A percentile compares a stretch with the other conserved stretches of the same genome.
Evolutionary conservation across 768 basidiomycete genomes (phyloP).

Genomic region (Paxillus rubicundulus): DNA sequence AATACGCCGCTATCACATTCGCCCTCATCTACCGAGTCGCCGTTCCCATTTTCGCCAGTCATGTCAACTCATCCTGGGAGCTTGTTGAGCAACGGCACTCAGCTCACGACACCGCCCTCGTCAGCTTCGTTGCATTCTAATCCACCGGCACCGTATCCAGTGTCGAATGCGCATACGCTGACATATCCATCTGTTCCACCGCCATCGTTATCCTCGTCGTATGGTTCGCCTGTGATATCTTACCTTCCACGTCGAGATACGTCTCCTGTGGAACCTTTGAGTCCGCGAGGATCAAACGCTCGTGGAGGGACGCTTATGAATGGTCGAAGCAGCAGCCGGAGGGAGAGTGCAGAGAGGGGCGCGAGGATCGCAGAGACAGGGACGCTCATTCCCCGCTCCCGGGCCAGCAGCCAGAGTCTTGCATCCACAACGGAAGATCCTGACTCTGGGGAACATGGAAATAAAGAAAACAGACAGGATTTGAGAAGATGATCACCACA

Average conservation of each 20-base stretch:
- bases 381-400: slow-evolving; percentile 48
- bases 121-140: slow-evolving; percentile 51
- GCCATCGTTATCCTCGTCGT: slow-evolving; percentile 74
- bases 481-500: not conserved
- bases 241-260: slow-evolving; percentile 46
- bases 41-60: slow-evolving; percentile 64
- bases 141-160: slow-evolving; percentile 30
- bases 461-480: not conserved
- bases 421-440: slow-evolving; percentile 33
- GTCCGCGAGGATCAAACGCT: slow-evolving; percentile 50
- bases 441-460: slow-evolving; percentile 11
- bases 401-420: slow-evolving; percentile 46
- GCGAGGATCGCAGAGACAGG: slow-evolving; percentile 72
- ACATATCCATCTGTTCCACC: slow-evolving; percentile 84
- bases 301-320: slow-evolving; percentile 29
- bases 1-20: slow-evolving; percentile 67
- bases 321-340: slow-evolving; percentile 45
- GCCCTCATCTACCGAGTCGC: slow-evolving; percentile 62
- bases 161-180: slow-evolving; percentile 40
- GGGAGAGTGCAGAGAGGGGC: slow-evolving; percentile 60
- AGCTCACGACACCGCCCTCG: slow-evolving; percentile 72
- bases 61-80: slow-evolving; percentile 53
- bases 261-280: slow-evolving; percentile 52
- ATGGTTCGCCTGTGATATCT: slow-evolving; percentile 64
- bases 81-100: slow-evolving; percentile 57